Base-by-base conservation (phyloP, 1,284 basidiomycete species). In the Ustilago tritici region DNA sequence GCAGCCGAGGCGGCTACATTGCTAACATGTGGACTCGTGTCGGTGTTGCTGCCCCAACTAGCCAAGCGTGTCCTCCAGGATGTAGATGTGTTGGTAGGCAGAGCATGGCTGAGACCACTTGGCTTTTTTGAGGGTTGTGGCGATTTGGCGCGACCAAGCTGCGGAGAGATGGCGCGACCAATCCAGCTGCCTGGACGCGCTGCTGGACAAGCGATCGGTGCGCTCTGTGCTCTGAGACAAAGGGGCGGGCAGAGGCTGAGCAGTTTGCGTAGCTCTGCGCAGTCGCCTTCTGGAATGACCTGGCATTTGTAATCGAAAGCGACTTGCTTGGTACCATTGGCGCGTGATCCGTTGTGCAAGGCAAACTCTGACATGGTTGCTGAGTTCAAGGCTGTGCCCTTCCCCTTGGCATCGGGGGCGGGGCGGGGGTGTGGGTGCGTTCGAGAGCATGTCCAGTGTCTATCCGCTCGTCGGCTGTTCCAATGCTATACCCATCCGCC, bases 241-340 rank as follows among this genome's bases (percentile, higher is more conserved):
- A 2, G 70, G 19, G 54, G 50, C 4, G 67, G 65, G 53, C 61
- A 61, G 43, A 74, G 53, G 40, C 63, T 69, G 56, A 76, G 68
- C 55, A 76, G 60, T 34, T 72, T 76, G 47, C 70, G 69, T 1
- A 76, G 60, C 15, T 69, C 69, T n/a, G 64, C 60, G 53, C 69
- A 71, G 52, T 76, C 70, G 46, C 56, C 63, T 52, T 76, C 56
- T n/a, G 74, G 74, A 35, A 76, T 76, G 58, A 76, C 56, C 50
- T 72, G 69, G 43, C 74, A 76, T 40, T 65, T 65, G 65, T 59
- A 43, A 38, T 72, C 65, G 40, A 76, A 76, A 11, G 65, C 63
- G 19, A 76, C 74, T 3, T 72, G 74, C 50, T 69, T 76, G 19
- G 49, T 17, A 43, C 61, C 54, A 14, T 50, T 50, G 12, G 35